Evolutionary conservation across 2,329 filamentous ascomycete species (phyloP).

Genomic region (Botrytis elliptica): DNA sequence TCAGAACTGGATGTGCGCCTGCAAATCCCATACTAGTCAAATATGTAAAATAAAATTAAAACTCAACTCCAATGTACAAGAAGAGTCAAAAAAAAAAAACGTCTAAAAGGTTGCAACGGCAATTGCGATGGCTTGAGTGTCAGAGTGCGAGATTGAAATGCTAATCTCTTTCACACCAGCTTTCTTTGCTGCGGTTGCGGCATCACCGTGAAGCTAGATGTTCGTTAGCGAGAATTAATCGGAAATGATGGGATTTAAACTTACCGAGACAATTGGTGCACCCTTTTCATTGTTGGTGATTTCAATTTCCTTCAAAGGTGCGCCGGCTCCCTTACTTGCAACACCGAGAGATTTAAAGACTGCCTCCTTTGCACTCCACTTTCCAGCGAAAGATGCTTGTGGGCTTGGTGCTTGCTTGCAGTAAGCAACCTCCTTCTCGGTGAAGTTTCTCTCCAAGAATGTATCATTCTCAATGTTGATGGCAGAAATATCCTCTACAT

Average conservation of each 20-base stretch:
- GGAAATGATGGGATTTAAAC: conserved; percentile 39
- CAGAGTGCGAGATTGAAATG: conserved; percentile 94
- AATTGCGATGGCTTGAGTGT: conserved; percentile 90
- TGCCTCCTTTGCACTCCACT: conserved; percentile 97
- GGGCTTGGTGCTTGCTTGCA: conserved; percentile 77
- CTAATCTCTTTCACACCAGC: conserved; percentile 85
- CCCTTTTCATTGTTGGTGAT: conserved; percentile 78
- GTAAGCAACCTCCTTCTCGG: conserved; percentile 77
- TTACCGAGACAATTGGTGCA: conserved; percentile 80
- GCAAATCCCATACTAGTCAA: conserved; percentile 15
- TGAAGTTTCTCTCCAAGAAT: conserved; percentile 95
- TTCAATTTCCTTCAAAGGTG: conserved; percentile 91
- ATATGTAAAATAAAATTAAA: conserved; percentile 9
- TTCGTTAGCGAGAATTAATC: conserved; percentile 22
- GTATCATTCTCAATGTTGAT: conserved; percentile 94
- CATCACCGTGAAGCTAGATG: conserved; percentile 77
- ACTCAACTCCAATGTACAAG: conserved; percentile 22
- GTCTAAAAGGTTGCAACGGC: conserved; percentile 74
- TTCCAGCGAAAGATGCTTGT: conserved; percentile 87
- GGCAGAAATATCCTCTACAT: conserved; percentile 83
- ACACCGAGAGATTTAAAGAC: conserved; percentile 98
- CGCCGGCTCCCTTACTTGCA: conserved; percentile 80
- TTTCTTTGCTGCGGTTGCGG: conserved; percentile 77
- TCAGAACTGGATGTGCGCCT: conserved; percentile 18
- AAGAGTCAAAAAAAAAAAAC: neutral